These are phyloP conservation scores for Thermochaetoides thermophila DNA, from an alignment of 495 filamentous ascomycete species.

Conservation along the genomic window DNA sequence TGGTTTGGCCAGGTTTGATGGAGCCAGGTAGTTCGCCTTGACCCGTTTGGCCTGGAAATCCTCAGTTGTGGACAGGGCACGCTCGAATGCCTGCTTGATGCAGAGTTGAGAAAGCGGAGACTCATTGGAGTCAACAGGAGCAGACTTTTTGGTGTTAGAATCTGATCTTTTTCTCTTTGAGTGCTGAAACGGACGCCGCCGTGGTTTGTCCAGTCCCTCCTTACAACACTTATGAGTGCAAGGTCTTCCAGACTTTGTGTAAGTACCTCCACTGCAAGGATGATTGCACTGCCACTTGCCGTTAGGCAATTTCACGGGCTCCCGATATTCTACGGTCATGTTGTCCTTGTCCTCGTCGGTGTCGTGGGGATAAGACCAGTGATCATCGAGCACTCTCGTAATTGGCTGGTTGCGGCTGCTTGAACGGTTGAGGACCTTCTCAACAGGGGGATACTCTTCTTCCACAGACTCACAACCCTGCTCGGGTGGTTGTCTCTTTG, in stretches of 20 bases:
- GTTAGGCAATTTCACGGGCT: slow-evolving; percentile 49
- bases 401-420: slow-evolving; percentile 1
- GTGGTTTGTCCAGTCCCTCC: slow-evolving; percentile 71
- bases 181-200: slow-evolving; percentile 37
- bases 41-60: slow-evolving; percentile 3
- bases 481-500: no score
- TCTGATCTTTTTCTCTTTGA: slow-evolving; percentile 11
- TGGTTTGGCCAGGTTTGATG: no score
- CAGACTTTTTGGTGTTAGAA: not conserved
- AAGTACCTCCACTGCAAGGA: slow-evolving; percentile 51
- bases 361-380: slow-evolving; percentile 9
- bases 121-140: slow-evolving; percentile 1
- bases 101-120: not conserved
- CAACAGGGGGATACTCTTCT: slow-evolving; percentile 16
- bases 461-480: no score
- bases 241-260: slow-evolving; percentile 37
- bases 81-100: not conserved
- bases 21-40: no score
- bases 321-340: slow-evolving; percentile 14
- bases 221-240: slow-evolving; percentile 66
- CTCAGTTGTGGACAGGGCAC: not conserved
- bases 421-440: slow-evolving; percentile 14
- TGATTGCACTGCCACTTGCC: slow-evolving; percentile 87
- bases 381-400: slow-evolving; percentile 28
- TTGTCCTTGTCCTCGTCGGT: slow-evolving; percentile 8